These are phyloP conservation scores for Ogataea corticis DNA, from an alignment of 805 yeast species.

Conservation along the genomic window DNA sequence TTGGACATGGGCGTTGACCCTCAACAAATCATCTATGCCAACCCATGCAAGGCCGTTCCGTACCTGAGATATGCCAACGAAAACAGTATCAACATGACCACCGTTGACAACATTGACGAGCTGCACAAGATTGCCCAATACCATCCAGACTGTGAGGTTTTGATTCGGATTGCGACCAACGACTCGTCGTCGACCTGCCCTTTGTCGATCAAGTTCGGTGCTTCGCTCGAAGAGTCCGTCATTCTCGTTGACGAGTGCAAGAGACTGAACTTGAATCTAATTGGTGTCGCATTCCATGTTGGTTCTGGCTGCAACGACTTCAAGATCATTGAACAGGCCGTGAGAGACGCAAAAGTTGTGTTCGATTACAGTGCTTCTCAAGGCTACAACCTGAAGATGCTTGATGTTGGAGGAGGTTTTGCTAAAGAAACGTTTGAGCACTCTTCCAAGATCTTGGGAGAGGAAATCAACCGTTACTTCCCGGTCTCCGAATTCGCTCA, in stretches of 20 bases:
- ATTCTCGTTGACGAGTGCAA: slow-evolving; percentile 61
- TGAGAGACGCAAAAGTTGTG: slow-evolving; percentile 64
- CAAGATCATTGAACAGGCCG: slow-evolving; percentile 65
- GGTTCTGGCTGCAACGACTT: slow-evolving; percentile 91
- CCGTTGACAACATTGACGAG: slow-evolving; percentile 89
- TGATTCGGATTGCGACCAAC: slow-evolving; percentile 85
- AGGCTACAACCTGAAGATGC: slow-evolving; percentile 47
- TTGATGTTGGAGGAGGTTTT: slow-evolving; percentile 96
- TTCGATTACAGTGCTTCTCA: slow-evolving; percentile 57
- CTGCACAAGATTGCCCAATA: slow-evolving; percentile 65
- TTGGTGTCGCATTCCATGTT: slow-evolving; percentile 92
- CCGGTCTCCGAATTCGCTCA: slow-evolving; percentile 41
- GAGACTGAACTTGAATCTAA: slow-evolving; percentile 60
- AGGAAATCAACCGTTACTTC: slow-evolving; percentile 58
- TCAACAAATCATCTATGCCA: slow-evolving; percentile 78
- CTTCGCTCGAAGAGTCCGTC: slow-evolving; percentile 55
- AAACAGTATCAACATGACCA: slow-evolving; percentile 63
- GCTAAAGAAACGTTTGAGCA: slow-evolving; percentile 56
- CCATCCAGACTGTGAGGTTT: slow-evolving; percentile 69
- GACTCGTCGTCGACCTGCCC: slow-evolving; percentile 86
- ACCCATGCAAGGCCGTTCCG: slow-evolving; percentile 90
- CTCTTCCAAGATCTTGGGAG: slow-evolving; percentile 57
- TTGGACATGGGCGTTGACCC: slow-evolving; percentile 64
- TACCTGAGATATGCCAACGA: slow-evolving; percentile 71
- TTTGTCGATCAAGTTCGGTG: slow-evolving; percentile 87